phyloP scores from a whole-genome alignment of 1,284 basidiomycete genomes.

The Cutaneotrichosporon sp. region DNA sequence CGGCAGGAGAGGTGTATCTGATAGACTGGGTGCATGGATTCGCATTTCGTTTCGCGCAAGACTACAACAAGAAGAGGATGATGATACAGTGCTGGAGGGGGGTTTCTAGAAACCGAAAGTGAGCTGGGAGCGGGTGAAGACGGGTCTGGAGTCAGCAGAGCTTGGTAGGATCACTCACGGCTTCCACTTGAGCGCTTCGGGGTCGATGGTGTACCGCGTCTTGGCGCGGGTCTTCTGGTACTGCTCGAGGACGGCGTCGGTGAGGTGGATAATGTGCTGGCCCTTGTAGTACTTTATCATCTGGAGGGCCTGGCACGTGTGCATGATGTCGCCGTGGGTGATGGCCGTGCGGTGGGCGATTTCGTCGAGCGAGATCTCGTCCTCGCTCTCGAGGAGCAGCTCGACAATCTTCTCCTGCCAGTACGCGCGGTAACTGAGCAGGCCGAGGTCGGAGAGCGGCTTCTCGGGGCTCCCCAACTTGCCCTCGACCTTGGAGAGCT shows the following conservation, averaged over 20 bases:
- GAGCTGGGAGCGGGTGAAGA: conserved; percentile 85
- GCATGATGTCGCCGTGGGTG: conserved; percentile 95
- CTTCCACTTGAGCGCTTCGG: conserved; percentile 83
- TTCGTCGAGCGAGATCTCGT: conserved; percentile 89
- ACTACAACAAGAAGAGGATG: conserved; percentile 8
- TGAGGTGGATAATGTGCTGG: conserved; percentile 89
- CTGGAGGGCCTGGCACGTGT: conserved; percentile 95
- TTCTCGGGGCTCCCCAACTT: conserved; percentile 98
- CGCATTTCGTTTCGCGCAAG: background rate
- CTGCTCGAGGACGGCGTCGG: conserved; percentile 86
- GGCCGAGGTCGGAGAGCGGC: conserved; percentile 90
- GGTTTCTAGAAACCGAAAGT: conserved; percentile 74
- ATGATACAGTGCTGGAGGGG: conserved; percentile 9
- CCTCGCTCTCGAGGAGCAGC: conserved; percentile 69
- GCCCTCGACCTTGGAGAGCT: conserved; percentile 93
- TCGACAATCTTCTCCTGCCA: conserved; percentile 99
- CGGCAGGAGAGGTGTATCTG: background rate
- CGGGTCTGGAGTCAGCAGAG: conserved; percentile 56
- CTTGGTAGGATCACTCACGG: conserved; percentile 56
- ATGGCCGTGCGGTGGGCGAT: conserved; percentile 97
- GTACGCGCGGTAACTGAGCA: conserved; percentile 92
- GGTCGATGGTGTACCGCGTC: conserved; percentile 73
- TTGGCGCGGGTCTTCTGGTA: conserved; percentile 84
- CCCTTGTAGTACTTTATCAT: conserved; percentile 97
- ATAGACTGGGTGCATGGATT: conserved; percentile 3